phyloP scores from a whole-genome alignment of 2,329 filamentous ascomycete genomes.

The Phyllosticta capitalensis region DNA sequence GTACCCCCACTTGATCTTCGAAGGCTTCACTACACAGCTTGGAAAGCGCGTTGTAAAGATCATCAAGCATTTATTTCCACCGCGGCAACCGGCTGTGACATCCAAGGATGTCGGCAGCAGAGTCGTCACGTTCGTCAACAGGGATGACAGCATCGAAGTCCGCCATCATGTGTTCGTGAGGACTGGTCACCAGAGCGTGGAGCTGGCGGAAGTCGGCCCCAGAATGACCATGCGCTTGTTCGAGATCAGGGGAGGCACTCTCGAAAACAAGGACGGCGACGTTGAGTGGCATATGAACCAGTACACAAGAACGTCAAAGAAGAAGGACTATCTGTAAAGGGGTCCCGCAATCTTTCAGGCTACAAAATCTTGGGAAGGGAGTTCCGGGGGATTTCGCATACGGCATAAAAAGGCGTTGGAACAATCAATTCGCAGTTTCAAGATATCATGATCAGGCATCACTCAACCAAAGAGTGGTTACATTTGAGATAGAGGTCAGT shows the following conservation, averaged over 20 bases:
- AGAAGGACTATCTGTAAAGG: conserved; percentile 87
- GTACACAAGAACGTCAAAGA: conserved; percentile 84
- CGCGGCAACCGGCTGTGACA: conserved; percentile 54
- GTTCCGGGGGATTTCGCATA: neutral
- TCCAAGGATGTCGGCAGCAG: conserved; percentile 73
- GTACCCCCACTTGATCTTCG: conserved; percentile 92
- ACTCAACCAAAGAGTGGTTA: neutral
- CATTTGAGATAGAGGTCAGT: neutral
- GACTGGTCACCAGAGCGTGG: conserved; percentile 81
- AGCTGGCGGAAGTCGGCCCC: conserved; percentile 81
- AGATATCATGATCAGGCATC: neutral
- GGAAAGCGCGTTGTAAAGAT: conserved; percentile 81
- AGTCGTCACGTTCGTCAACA: conserved; percentile 89
- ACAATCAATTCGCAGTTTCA: neutral
- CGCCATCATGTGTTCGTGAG: conserved; percentile 90
- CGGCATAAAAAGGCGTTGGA: neutral
- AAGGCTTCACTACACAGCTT: conserved; percentile 75
- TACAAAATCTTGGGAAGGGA: neutral
- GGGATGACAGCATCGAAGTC: conserved; percentile 80
- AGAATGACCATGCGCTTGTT: conserved; percentile 97
- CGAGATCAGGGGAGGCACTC: conserved; percentile 80
- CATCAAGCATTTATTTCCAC: conserved; percentile 88
- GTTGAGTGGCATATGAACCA: conserved; percentile 95
- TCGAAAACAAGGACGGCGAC: conserved; percentile 92
- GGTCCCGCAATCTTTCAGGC: neutral